These are phyloP conservation scores for Teunomyces funiuensis DNA, from an alignment of 805 yeast genomes.

Conservation along the genomic window DNA sequence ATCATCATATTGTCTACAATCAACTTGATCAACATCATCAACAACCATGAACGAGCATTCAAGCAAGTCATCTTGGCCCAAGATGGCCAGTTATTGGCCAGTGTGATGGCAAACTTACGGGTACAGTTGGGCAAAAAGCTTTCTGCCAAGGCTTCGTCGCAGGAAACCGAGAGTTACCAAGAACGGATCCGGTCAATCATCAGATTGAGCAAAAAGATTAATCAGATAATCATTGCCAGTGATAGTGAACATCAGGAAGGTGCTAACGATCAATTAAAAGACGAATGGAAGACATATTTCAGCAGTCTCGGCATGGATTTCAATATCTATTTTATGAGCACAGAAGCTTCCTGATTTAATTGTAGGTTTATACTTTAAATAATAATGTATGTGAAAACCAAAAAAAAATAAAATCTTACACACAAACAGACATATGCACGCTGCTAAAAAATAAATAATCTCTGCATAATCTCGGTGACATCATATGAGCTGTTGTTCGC, in stretches of 20 bases:
- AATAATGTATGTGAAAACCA: no score
- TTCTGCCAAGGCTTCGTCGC: slow-evolving; percentile 63
- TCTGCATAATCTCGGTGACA: no score
- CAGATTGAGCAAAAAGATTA: slow-evolving; percentile 25
- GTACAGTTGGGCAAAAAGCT: slow-evolving; percentile 46
- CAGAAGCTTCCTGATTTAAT: no score
- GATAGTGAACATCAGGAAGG: slow-evolving; percentile 4
- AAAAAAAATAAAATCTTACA: no score
- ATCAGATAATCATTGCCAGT: slow-evolving; percentile 7
- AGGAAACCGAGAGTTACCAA: slow-evolving; percentile 58
- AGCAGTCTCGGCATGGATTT: slow-evolving; percentile 1
- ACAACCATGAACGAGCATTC: slow-evolving; percentile 32
- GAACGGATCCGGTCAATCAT: slow-evolving; percentile 42
- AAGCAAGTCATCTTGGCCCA: slow-evolving; percentile 12
- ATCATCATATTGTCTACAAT: slow-evolving; percentile 53
- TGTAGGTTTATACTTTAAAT: no score
- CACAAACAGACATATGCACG: no score
- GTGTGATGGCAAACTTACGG: slow-evolving; percentile 36
- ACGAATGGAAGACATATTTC: slow-evolving; percentile 4
- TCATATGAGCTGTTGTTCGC: no score
- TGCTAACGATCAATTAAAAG: background rate
- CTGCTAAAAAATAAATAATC: no score
- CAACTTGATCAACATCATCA: slow-evolving; percentile 34
- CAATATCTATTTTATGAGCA: slow-evolving; percentile 5
- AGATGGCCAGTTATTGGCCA: slow-evolving; percentile 19